Conservation (phyloP, 768 basidiomycete genomes). For the Tricholoma bakamatsutake region DNA sequence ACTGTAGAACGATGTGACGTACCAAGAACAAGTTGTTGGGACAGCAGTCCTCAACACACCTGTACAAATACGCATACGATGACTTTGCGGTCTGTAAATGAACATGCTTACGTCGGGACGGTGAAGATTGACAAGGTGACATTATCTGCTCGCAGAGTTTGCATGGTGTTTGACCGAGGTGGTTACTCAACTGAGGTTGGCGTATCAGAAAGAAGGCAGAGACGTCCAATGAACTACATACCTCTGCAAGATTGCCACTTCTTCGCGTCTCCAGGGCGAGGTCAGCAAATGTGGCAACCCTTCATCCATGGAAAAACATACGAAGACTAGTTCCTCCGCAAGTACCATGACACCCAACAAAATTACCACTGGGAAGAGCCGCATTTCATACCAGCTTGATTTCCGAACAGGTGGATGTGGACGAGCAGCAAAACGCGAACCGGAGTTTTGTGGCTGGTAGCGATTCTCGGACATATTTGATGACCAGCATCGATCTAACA, state of each 20-base stretch:
- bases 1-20: not conserved
- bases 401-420: not conserved
- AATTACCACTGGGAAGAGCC: not conserved
- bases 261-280: not conserved
- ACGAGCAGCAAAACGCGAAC: not conserved
- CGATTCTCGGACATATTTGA: not conserved
- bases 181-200: constrained; percentile 5
- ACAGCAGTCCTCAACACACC: not conserved
- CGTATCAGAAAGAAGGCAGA: not conserved
- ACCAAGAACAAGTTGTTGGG: constrained; percentile 17
- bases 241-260: not conserved
- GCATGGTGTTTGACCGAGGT: constrained; percentile 9
- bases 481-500: not conserved
- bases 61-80: not conserved
- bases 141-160: not conserved
- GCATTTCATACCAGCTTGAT: not conserved
- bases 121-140: constrained; percentile 6
- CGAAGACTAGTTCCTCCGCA: not conserved
- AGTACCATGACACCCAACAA: not conserved
- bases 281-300: not conserved
- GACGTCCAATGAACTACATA: not conserved
- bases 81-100: not conserved
- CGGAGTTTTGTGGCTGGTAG: not conserved
- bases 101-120: constrained; percentile 1
- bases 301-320: constrained; percentile 4